A percentile compares a stretch with the other conserved stretches of the same genome.
Conservation (phyloP, 768 basidiomycete species). For the Obba rivulosa region DNA sequence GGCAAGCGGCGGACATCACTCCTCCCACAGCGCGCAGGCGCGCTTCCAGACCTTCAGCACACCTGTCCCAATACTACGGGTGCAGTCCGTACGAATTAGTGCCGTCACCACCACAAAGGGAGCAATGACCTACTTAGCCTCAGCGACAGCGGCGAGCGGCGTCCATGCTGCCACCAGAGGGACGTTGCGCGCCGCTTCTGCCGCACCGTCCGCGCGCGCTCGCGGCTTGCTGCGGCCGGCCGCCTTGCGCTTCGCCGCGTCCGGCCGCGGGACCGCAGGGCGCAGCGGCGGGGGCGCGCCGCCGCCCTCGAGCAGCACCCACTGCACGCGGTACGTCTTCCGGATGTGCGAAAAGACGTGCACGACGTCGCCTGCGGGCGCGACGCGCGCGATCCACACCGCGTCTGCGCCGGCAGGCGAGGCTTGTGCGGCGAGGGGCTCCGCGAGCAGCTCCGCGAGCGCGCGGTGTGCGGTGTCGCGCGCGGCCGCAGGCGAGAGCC, state of each 20-base stretch:
- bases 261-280: constrained; percentile 3
- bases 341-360: constrained; percentile 90
- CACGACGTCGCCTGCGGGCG: constrained; percentile 56
- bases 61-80: constrained; percentile 63
- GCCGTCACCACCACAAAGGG: neutral
- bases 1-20: neutral
- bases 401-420: constrained; percentile 8
- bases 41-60: constrained; percentile 70
- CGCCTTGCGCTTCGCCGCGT: constrained; percentile 6
- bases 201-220: neutral
- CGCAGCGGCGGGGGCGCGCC: constrained; percentile 35
- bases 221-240: constrained; percentile 4
- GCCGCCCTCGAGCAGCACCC: constrained; percentile 63
- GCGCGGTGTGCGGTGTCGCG: constrained; percentile 30
- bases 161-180: constrained; percentile 42
- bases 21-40: constrained; percentile 42
- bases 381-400: constrained; percentile 38
- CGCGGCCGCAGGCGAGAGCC: constrained; percentile 31
- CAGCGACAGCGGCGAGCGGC: constrained; percentile 44
- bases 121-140: constrained; percentile 52
- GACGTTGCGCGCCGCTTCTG: neutral
- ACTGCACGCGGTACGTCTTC: constrained; percentile 77
- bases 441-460: constrained; percentile 35
- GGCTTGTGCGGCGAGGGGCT: constrained; percentile 11
- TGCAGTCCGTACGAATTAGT: constrained; percentile 2